These are phyloP conservation scores for Tricholoma hemisulphureum DNA, from an alignment of 768 basidiomycete species.

Conservation along the genomic window DNA sequence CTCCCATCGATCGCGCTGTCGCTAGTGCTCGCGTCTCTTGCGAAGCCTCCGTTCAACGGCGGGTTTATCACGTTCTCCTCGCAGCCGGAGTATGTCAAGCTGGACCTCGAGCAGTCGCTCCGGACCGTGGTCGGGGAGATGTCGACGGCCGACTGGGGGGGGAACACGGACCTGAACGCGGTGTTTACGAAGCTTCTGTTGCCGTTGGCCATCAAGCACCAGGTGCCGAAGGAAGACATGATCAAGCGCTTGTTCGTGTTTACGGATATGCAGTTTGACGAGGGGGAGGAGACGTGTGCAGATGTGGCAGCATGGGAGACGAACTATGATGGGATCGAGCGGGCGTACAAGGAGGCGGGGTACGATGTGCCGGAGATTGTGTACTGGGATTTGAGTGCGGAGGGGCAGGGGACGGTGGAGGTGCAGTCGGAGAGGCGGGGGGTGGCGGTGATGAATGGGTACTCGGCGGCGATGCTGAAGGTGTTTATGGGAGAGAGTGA, in stretches of 20 bases:
- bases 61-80: slow-evolving; percentile 69
- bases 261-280: slow-evolving; percentile 71
- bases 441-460: slow-evolving; percentile 69
- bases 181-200: slow-evolving; percentile 64
- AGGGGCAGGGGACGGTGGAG: slow-evolving; percentile 37
- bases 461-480: slow-evolving; percentile 67
- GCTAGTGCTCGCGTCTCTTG: slow-evolving; percentile 59
- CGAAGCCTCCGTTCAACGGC: slow-evolving; percentile 62
- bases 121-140: slow-evolving; percentile 38
- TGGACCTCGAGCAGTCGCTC: slow-evolving; percentile 45
- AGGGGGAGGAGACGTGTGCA: background rate
- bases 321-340: slow-evolving; percentile 55
- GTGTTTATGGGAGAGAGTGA: slow-evolving; percentile 59
- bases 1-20: slow-evolving; percentile 66
- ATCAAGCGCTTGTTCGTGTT: slow-evolving; percentile 75
- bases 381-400: slow-evolving; percentile 58
- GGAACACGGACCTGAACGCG: slow-evolving; percentile 62
- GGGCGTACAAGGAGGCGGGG: slow-evolving; percentile 56
- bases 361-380: slow-evolving; percentile 77
- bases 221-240: slow-evolving; percentile 67
- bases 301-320: slow-evolving; percentile 49
- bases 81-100: slow-evolving; percentile 44
- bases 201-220: slow-evolving; percentile 53
- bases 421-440: slow-evolving; percentile 54
- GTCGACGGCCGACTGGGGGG: slow-evolving; percentile 39